Evolutionary conservation across 345 rosid genomes (phyloP).

Genomic region (Streptanthus diversifolius): DNA sequence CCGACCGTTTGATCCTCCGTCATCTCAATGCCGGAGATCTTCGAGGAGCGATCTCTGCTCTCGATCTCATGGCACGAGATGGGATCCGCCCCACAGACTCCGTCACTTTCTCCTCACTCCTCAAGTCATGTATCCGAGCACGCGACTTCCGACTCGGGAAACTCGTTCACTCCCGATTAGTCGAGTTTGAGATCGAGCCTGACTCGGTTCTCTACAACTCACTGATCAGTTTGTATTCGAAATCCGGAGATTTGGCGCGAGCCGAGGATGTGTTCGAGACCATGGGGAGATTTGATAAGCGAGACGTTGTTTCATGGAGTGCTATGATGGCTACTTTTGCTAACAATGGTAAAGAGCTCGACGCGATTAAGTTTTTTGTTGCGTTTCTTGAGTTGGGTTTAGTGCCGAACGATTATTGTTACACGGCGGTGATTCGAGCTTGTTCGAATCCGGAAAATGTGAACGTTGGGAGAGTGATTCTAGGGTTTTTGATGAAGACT

Average conservation of each 20-base stretch:
- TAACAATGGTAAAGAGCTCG: conserved; percentile 41
- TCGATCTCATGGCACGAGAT: conserved; percentile 41
- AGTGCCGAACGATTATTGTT: conserved; percentile 64
- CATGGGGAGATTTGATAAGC: conserved; percentile 44
- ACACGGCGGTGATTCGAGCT: conserved; percentile 53
- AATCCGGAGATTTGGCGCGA: conserved; percentile 45
- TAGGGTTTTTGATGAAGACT: conserved; percentile 52
- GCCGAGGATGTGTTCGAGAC: conserved; percentile 46
- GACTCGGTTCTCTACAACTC: conserved; percentile 63
- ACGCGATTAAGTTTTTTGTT: conserved; percentile 45
- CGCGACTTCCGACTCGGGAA: conserved; percentile 54
- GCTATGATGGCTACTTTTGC: conserved; percentile 66
- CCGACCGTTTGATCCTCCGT: conserved; percentile 40
- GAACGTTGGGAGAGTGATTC: conserved; percentile 39
- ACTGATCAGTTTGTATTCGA: conserved; percentile 65
- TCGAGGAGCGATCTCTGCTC: conserved; percentile 51
- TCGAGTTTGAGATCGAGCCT: conserved; percentile 41
- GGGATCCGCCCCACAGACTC: conserved; percentile 45
- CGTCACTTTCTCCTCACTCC: conserved; percentile 58
- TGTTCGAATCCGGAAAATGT: conserved; percentile 43
- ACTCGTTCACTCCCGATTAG: conserved; percentile 46
- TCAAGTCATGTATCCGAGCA: conserved; percentile 68
- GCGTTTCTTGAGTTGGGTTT: conserved; percentile 55
- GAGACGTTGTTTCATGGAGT: conserved; percentile 74
- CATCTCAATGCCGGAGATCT: conserved; percentile 57